Conservation (phyloP, 1,284 basidiomycete species). For the Earliella scabrosa region DNA sequence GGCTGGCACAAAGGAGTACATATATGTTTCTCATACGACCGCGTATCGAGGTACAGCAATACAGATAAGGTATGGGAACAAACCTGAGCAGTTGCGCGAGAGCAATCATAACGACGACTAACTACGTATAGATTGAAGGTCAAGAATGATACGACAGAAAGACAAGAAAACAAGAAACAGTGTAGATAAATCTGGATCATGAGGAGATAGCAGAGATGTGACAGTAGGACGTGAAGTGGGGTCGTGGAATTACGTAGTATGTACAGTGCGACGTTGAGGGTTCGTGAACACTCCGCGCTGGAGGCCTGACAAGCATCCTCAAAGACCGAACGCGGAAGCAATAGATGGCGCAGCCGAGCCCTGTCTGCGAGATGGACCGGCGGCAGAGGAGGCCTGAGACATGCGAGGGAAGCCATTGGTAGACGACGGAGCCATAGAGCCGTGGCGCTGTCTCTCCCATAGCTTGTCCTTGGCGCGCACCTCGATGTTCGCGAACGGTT, state of each 20-base stretch:
- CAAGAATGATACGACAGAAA: background rate
- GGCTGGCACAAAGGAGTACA: too few relatives aligned
- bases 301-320: conserved; percentile 7
- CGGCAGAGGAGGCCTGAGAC: conserved; percentile 20
- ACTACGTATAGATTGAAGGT: background rate
- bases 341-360: conserved; percentile 38
- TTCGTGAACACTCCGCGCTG: too few relatives aligned
- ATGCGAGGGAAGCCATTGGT: conserved; percentile 23
- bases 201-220: background rate
- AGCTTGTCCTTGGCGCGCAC: conserved; percentile 84
- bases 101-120: conserved; percentile 1
- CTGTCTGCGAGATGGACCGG: conserved; percentile 25
- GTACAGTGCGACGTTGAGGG: background rate
- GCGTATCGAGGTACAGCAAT: background rate
- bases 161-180: background rate
- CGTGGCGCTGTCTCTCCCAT: conserved; percentile 72
- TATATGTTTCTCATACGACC: too few relatives aligned
- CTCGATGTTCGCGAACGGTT: conserved; percentile 86
- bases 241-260: background rate
- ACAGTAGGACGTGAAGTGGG: background rate
- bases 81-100: background rate
- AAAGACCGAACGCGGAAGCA: conserved; percentile 39
- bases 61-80: conserved; percentile 3
- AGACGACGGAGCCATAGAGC: conserved; percentile 46
- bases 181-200: background rate